Evolutionary conservation across 805 yeast species (phyloP).

Genomic region (Zygosaccharomyces lentus): DNA sequence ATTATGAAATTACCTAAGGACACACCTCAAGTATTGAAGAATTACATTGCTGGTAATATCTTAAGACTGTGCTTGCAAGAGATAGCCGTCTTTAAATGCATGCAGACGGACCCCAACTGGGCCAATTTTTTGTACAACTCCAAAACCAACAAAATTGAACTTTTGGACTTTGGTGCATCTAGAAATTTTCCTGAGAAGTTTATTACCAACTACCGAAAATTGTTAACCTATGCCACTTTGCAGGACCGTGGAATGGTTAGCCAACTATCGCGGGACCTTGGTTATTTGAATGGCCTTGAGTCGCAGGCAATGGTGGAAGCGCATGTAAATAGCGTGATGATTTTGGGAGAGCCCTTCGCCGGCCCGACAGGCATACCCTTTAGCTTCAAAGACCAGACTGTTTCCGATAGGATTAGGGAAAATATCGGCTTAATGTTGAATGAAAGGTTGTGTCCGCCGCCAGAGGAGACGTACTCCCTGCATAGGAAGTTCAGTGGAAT

Average conservation of each 20-base stretch:
- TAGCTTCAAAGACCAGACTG: conserved; percentile 80
- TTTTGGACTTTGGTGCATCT: conserved; percentile 94
- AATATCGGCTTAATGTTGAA: conserved; percentile 86
- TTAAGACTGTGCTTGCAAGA: conserved; percentile 85
- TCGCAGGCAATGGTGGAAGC: conserved; percentile 84
- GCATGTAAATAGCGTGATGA: conserved; percentile 85
- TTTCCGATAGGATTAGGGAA: conserved; percentile 86
- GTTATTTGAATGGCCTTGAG: conserved; percentile 90
- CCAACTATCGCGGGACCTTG: conserved; percentile 64
- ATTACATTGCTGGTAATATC: conserved; percentile 80
- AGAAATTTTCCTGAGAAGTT: conserved; percentile 70
- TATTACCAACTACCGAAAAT: conserved; percentile 59
- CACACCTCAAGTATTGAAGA: conserved; percentile 54
- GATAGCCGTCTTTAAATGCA: conserved; percentile 76
- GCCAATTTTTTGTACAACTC: conserved; percentile 88
- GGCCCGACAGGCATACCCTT: conserved; percentile 44
- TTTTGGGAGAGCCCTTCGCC: conserved; percentile 88
- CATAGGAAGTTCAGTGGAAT: conserved; percentile 96
- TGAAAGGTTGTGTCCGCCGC: conserved; percentile 93
- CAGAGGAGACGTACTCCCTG: conserved; percentile 95
- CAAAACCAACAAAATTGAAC: conserved; percentile 66
- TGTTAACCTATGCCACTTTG: conserved; percentile 69
- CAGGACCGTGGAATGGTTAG: conserved; percentile 63
- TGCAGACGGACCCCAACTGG: conserved; percentile 99
- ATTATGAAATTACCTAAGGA: conserved; percentile 71